phyloP scores from a whole-genome alignment of 192 early-diverging fungal species.

The Lunasporangiospora selenospora region DNA sequence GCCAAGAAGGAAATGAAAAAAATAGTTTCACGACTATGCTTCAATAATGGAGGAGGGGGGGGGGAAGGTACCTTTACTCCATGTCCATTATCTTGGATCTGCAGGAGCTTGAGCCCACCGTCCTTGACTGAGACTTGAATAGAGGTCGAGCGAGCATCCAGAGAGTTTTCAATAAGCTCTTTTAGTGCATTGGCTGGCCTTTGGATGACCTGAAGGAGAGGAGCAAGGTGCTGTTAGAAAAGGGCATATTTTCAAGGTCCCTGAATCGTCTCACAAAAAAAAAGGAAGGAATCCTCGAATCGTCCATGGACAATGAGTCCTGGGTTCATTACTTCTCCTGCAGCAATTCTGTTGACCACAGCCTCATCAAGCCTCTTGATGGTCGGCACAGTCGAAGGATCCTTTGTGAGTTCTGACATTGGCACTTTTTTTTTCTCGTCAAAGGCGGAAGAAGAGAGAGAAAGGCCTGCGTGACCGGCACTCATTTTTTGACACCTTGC shows the following conservation, averaged over 20 bases:
- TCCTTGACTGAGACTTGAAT: constrained; percentile 88
- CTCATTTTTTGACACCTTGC: too few species aligned
- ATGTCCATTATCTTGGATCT: constrained; percentile 95
- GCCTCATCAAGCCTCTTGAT: constrained; percentile 85
- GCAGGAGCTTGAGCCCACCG: constrained; percentile 92
- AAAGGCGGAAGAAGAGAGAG: too few species aligned
- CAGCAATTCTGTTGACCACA: constrained; percentile 96
- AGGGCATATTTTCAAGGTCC: too few species aligned
- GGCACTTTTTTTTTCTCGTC: too few species aligned
- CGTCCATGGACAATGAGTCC: not conserved
- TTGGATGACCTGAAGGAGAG: constrained; percentile 96
- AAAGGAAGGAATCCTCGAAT: not conserved
- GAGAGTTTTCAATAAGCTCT: constrained; percentile 95
- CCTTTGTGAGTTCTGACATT: too few species aligned
- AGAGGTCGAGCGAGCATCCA: constrained; percentile 90
- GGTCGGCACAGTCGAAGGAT: constrained; percentile 42
- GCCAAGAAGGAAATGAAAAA: constrained; percentile 1
- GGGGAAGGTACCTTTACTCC: constrained; percentile 72
- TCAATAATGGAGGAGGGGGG: not conserved
- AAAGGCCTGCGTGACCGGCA: too few species aligned
- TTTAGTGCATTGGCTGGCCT: constrained; percentile 96
- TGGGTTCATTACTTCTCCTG: constrained; percentile 89
- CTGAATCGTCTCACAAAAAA: too few species aligned
- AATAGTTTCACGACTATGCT: constrained; percentile 22
- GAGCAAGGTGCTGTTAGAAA: too few species aligned